These are phyloP conservation scores for Pseudofabraea citricarpa DNA, from an alignment of 2,329 filamentous ascomycete species.

Conservation along the genomic window DNA sequence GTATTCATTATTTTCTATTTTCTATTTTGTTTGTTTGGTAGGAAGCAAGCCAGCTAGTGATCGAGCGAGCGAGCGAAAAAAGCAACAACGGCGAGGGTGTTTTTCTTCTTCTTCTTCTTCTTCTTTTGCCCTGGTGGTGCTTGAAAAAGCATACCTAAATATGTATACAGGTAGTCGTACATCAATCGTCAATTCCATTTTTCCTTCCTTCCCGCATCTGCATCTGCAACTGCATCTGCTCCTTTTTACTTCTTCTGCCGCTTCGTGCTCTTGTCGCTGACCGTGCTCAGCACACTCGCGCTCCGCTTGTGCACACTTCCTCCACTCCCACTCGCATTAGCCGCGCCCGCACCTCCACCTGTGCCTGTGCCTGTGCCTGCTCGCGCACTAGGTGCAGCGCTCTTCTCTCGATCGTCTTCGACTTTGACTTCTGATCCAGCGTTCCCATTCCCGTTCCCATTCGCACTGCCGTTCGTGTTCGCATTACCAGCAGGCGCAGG, in stretches of 20 bases:
- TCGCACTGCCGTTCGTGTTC: no score
- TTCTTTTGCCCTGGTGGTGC: no score
- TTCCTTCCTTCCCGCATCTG: not conserved
- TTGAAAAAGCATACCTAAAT: no score
- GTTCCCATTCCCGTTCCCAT: conserved; percentile 58
- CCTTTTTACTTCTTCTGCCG: conserved; percentile 41
- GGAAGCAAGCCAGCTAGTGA: no score
- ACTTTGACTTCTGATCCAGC: conserved; percentile 65
- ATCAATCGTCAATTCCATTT: not conserved
- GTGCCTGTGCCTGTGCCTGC: conserved; percentile 57
- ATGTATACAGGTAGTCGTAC: not conserved
- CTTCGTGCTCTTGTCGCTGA: conserved; percentile 56
- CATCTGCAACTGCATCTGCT: no score
- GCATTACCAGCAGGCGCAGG: no score
- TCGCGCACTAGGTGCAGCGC: conserved; percentile 55
- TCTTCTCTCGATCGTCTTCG: conserved; percentile 28
- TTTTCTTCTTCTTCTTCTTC: no score
- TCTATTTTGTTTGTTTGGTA: no score
- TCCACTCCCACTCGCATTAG: conserved; percentile 60
- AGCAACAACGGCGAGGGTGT: no score
- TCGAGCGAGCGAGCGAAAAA: no score
- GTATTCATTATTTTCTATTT: no score
- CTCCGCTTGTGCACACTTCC: conserved; percentile 72
- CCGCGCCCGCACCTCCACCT: conserved; percentile 27
- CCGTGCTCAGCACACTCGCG: conserved; percentile 71